Percentiles rank a stretch among this genome's conserved stretches.
These are phyloP conservation scores for Schwanniomyces vanrijiae DNA, from an alignment of 805 yeast genomes.

Conservation along the genomic window DNA sequence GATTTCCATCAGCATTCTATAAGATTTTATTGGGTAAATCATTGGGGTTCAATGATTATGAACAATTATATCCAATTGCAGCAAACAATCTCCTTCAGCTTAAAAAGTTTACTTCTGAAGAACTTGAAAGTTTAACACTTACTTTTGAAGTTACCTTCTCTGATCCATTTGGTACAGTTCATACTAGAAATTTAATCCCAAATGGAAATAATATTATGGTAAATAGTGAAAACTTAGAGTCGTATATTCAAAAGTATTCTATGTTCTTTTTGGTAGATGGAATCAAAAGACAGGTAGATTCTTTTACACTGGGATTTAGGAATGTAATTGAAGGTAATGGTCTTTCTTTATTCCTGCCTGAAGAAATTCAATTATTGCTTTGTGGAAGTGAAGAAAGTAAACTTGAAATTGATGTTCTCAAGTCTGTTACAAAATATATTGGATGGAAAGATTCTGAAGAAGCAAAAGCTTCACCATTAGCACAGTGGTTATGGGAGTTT, in stretches of 20 bases:
- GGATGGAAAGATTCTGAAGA: slow-evolving; percentile 54
- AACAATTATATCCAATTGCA: slow-evolving; percentile 66
- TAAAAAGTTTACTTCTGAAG: slow-evolving; percentile 23
- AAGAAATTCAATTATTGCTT: slow-evolving; percentile 74
- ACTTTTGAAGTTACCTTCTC: slow-evolving; percentile 62
- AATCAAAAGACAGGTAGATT: slow-evolving; percentile 50
- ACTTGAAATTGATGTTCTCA: slow-evolving; percentile 64
- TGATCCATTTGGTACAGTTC: slow-evolving; percentile 45
- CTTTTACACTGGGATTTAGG: slow-evolving; percentile 70
- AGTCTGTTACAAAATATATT: slow-evolving; percentile 69
- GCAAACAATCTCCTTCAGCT: slow-evolving; percentile 38
- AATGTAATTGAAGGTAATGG: slow-evolving; percentile 81
- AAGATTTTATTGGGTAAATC: slow-evolving; percentile 65
- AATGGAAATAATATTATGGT: slow-evolving; percentile 61
- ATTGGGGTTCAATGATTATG: slow-evolving; percentile 61
- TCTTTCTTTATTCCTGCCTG: slow-evolving; percentile 73
- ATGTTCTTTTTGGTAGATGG: slow-evolving; percentile 59
- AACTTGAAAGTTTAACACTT: slow-evolving; percentile 45
- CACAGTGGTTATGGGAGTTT: slow-evolving; percentile 88
- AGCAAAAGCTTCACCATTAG: slow-evolving; percentile 39
- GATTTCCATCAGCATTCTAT: slow-evolving; percentile 74
- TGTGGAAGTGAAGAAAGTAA: slow-evolving; percentile 72
- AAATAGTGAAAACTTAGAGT: slow-evolving; percentile 53
- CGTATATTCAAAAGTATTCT: slow-evolving; percentile 64
- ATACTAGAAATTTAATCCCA: slow-evolving; percentile 51